phyloP scores from a whole-genome alignment of 352 stramenopile species.

The Chrysophaeum taylorii region DNA sequence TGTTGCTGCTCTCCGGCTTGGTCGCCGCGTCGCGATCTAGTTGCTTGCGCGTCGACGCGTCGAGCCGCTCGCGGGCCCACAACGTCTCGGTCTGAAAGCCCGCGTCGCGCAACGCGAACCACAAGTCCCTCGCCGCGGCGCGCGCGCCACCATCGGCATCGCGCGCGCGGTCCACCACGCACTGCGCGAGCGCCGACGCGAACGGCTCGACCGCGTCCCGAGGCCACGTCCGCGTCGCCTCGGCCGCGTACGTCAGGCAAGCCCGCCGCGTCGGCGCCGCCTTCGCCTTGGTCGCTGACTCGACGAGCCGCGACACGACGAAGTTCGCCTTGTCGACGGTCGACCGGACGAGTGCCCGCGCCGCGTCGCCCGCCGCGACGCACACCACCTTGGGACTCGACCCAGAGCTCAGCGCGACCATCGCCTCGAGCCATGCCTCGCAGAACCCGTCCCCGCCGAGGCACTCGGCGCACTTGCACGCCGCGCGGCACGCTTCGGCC shows the following conservation, averaged over 20 bases:
- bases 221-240: not conserved
- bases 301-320: not conserved
- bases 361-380: not conserved
- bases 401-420: not conserved
- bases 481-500: conserved; percentile 1
- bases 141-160: not conserved
- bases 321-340: not conserved
- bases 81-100: not conserved
- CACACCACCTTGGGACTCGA: not conserved
- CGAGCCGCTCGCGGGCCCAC: not conserved
- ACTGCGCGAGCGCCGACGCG: too few species aligned
- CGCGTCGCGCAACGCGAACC: not conserved
- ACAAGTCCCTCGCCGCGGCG: not conserved
- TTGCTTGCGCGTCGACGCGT: not conserved
- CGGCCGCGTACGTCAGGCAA: not conserved
- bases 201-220: not conserved
- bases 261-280: not conserved
- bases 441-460: not conserved
- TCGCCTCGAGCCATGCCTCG: not conserved
- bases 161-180: not conserved
- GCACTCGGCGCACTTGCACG: not conserved
- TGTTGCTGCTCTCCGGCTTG: not conserved
- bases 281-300: not conserved
- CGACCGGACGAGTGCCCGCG: not conserved
- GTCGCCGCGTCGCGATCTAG: not conserved